phyloP scores from a whole-genome alignment of 1,139 yeast species.

The Taphrina confusa region DNA sequence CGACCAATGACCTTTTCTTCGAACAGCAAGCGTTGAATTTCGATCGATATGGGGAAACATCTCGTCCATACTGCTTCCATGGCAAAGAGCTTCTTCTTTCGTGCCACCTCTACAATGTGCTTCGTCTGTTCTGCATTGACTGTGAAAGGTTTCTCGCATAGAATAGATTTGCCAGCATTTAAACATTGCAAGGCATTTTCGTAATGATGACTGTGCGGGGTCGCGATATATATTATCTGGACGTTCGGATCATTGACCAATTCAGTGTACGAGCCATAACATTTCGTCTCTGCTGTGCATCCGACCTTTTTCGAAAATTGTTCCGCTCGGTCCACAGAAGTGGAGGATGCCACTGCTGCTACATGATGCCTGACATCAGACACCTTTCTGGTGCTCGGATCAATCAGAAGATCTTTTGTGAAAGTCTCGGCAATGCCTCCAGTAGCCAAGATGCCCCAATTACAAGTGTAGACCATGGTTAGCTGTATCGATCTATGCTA shows the following conservation, averaged over 20 bases:
- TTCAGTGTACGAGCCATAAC: constrained; percentile 47
- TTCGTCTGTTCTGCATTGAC: constrained; percentile 55
- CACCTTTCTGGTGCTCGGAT: constrained; percentile 44
- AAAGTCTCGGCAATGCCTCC: constrained; percentile 44
- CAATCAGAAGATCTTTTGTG: constrained; percentile 43
- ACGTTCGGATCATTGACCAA: constrained; percentile 53
- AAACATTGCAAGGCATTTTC: constrained; percentile 56
- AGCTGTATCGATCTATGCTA: neutral
- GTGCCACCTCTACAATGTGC: constrained; percentile 54
- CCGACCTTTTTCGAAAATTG: constrained; percentile 39
- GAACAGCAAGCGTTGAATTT: constrained; percentile 51
- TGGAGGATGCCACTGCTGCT: constrained; percentile 46
- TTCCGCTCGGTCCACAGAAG: constrained; percentile 43
- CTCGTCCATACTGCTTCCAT: constrained; percentile 73
- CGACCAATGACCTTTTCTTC: constrained; percentile 55
- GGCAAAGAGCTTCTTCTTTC: constrained; percentile 52
- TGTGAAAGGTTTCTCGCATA: constrained; percentile 65
- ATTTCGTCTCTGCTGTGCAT: neutral
- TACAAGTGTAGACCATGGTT: constrained; percentile 37
- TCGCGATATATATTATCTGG: constrained; percentile 60
- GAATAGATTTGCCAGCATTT: constrained; percentile 57
- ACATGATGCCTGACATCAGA: constrained; percentile 45
- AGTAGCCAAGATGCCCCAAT: constrained; percentile 39
- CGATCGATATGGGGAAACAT: constrained; percentile 56
- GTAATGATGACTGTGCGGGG: constrained; percentile 61